Conservation (phyloP, 1,139 yeast genomes). For the Diutina sp. region DNA sequence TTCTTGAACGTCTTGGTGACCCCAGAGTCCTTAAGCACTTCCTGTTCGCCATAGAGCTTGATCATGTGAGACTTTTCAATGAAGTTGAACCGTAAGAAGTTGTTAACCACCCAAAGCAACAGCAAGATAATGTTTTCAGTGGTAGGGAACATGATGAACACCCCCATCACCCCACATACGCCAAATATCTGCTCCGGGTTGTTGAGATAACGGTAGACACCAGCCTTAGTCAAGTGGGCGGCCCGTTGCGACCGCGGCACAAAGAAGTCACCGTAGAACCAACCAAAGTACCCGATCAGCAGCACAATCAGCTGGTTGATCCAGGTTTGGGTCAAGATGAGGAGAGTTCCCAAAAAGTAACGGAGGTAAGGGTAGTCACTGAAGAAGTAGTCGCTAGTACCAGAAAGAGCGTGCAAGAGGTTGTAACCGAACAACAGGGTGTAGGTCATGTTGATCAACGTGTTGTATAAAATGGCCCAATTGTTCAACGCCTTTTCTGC, state of each 20-base stretch:
- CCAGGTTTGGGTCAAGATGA: constrained; percentile 56
- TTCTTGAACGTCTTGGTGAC: constrained; percentile 55
- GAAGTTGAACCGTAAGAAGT: constrained; percentile 55
- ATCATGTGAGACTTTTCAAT: constrained; percentile 77
- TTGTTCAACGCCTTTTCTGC: constrained; percentile 60
- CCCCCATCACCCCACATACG: constrained; percentile 76
- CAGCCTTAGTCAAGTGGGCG: constrained; percentile 59
- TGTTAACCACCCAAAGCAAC: constrained; percentile 55
- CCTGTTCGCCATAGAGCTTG: constrained; percentile 59
- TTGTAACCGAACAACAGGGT: constrained; percentile 33
- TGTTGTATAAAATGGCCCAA: constrained; percentile 66
- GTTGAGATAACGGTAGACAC: constrained; percentile 73
- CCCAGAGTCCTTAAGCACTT: constrained; percentile 46
- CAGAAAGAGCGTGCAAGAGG: constrained; percentile 16
- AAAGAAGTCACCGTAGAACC: constrained; percentile 87
- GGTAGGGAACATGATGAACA: constrained; percentile 51
- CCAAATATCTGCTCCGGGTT: constrained; percentile 81
- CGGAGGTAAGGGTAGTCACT: constrained; percentile 37
- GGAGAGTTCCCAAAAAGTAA: constrained; percentile 39
- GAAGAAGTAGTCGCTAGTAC: constrained; percentile 5
- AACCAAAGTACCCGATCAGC: constrained; percentile 74
- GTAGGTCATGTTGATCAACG: constrained; percentile 31
- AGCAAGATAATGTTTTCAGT: constrained; percentile 44
- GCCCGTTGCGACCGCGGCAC: constrained; percentile 29
- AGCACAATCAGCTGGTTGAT: constrained; percentile 60